These are phyloP conservation scores for Sideroxylon spinosum DNA, from an alignment of 179 eudicot species.

Conservation along the genomic window DNA sequence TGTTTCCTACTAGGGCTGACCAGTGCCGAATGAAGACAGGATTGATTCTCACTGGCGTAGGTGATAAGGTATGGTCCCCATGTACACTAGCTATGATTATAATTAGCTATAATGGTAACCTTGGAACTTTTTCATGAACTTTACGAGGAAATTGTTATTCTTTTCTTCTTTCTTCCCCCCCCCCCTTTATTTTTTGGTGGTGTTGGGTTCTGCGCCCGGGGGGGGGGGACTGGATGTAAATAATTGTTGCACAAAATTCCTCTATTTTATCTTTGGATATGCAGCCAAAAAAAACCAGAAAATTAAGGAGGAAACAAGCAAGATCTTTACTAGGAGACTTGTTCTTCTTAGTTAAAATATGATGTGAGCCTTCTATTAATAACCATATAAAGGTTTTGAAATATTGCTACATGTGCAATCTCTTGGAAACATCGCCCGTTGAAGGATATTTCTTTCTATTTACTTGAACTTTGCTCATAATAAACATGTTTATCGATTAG, in stretches of 20 bases:
- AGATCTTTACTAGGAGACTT: not conserved
- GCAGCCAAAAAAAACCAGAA: not conserved
- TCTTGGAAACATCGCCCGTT: not conserved
- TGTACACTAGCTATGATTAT: not conserved
- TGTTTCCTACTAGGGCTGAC: slow-evolving; percentile 44
- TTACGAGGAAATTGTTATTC: not conserved
- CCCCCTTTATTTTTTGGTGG: too few relatives aligned
- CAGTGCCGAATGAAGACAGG: slow-evolving; percentile 89
- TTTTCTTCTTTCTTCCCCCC: not conserved
- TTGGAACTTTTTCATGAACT: not conserved
- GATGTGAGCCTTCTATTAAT: not conserved
- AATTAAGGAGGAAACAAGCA: not conserved
- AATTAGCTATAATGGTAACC: not conserved
- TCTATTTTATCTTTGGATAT: not conserved
- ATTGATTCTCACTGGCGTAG: slow-evolving; percentile 75
- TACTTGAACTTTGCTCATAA: not conserved
- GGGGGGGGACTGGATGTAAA: not conserved
- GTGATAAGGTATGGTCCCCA: slow-evolving; percentile 60
- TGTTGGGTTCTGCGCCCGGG: too few relatives aligned
- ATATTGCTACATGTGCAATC: not conserved
- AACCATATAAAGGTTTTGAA: not conserved
- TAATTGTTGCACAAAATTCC: not conserved
- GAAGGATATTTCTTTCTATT: not conserved
- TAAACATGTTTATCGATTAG: not conserved
- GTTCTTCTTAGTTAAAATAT: not conserved